phyloP scores from a whole-genome alignment of 257 asterid genomes.

The Marsdenia floribunda region DNA sequence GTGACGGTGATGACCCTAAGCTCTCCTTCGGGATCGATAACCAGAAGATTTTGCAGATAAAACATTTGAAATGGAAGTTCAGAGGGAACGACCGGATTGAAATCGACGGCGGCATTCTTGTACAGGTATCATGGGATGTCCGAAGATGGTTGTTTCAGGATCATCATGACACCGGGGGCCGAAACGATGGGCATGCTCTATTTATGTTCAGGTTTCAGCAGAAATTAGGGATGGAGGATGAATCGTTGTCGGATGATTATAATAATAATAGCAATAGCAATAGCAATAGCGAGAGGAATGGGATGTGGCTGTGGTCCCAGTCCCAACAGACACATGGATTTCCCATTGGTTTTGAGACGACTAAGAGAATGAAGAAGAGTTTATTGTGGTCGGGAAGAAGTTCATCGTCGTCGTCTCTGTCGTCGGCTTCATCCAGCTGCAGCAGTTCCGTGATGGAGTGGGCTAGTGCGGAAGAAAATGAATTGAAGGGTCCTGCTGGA shows the following conservation, averaged over 20 bases:
- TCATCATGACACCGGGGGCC: constrained; percentile 5
- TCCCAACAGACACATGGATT: constrained; percentile 26
- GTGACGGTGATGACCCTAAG: constrained; percentile 31
- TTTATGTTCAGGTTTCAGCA: constrained; percentile 50
- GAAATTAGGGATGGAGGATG: constrained; percentile 17
- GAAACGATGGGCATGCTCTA: constrained; percentile 42
- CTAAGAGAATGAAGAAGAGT: constrained; percentile 47
- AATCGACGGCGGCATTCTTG: constrained; percentile 42
- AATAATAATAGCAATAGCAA: not conserved
- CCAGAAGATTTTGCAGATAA: constrained; percentile 37
- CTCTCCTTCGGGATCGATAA: constrained; percentile 31
- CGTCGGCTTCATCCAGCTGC: constrained; percentile 50
- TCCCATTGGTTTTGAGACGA: constrained; percentile 32
- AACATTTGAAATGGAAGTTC: constrained; percentile 62
- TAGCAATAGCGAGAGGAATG: not conserved
- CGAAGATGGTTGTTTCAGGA: constrained; percentile 46
- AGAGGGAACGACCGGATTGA: constrained; percentile 54
- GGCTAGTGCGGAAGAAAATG: constrained; percentile 59
- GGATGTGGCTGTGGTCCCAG: not conserved
- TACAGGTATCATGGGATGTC: constrained; percentile 59
- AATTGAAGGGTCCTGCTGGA: constrained; percentile 40
- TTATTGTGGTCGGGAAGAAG: constrained; percentile 17
- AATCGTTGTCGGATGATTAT: constrained; percentile 14
- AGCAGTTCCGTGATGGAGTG: constrained; percentile 65
- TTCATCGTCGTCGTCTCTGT: constrained; percentile 29